These are phyloP conservation scores for Ulota crispa DNA, from an alignment of 225 moss, liverwort and hornwort genomes.

Conservation along the genomic window DNA sequence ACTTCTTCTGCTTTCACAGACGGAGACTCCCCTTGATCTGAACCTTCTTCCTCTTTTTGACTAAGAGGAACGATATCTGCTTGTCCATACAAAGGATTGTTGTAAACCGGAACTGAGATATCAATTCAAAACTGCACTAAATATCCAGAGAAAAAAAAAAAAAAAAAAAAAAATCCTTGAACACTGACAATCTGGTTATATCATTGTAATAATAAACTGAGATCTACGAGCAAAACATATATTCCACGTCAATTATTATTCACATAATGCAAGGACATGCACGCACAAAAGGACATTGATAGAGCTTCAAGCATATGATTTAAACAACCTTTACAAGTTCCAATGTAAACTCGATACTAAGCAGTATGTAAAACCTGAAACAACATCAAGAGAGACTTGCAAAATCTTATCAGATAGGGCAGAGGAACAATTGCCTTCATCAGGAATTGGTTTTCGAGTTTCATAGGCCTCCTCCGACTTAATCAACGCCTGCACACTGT, in stretches of 20 bases:
- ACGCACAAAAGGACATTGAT: neutral
- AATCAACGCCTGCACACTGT: constrained; percentile 32
- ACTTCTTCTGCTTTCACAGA: constrained; percentile 56
- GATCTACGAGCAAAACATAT: neutral
- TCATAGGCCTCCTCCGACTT: constrained; percentile 46
- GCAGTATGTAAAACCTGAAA: constrained; percentile 1
- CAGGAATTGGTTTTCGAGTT: constrained; percentile 27
- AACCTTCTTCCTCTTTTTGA: constrained; percentile 54
- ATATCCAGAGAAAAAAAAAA: constrained; percentile 19
- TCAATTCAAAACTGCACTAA: constrained; percentile 14
- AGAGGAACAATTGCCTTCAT: constrained; percentile 34
- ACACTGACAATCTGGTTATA: neutral
- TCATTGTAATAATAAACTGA: constrained; percentile 4
- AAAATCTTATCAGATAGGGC: neutral
- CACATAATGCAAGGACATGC: neutral
- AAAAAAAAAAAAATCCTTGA: constrained; percentile 1
- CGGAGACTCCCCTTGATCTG: constrained; percentile 57
- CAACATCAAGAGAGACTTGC: constrained; percentile 4
- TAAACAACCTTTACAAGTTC: constrained; percentile 1
- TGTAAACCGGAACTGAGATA: neutral
- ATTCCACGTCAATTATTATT: neutral
- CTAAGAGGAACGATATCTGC: constrained; percentile 38
- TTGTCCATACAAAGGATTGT: constrained; percentile 20
- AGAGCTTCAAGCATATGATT: constrained; percentile 3
- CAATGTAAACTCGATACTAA: constrained; percentile 8